Evolutionary conservation across 2,329 filamentous ascomycete species (phyloP).

Genomic region (Colletotrichum sansevieriae): DNA sequence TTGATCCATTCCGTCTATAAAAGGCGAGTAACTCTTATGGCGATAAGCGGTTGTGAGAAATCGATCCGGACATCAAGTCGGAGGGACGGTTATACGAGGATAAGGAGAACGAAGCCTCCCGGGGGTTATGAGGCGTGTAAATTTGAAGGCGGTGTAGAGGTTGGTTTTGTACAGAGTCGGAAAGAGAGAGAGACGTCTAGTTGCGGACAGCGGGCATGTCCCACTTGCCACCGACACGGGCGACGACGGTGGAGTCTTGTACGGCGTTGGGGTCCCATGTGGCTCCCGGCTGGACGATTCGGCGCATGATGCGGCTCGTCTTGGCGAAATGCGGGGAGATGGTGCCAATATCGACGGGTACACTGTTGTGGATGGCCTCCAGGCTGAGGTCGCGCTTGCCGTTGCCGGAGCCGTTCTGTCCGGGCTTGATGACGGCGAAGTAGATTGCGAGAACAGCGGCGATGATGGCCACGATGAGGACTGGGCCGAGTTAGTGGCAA

Average conservation of each 20-base stretch:
- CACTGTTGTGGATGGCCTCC: constrained; percentile 41
- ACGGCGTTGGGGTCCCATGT: constrained; percentile 24
- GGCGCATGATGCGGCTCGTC: constrained; percentile 37
- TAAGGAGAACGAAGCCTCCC: constrained; percentile 1
- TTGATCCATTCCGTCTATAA: constrained; percentile 40
- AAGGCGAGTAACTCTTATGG: constrained; percentile 22
- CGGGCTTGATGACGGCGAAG: constrained; percentile 55
- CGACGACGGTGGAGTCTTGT: constrained; percentile 6
- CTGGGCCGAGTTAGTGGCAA: constrained; percentile 48
- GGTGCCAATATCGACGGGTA: constrained; percentile 41
- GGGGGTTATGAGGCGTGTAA: background rate
- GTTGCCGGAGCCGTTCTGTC: constrained; percentile 36
- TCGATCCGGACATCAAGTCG: constrained; percentile 40
- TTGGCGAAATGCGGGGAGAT: constrained; percentile 20
- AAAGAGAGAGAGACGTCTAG: constrained; percentile 5
- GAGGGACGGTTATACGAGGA: constrained; percentile 22
- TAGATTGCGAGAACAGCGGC: constrained; percentile 65
- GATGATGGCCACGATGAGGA: constrained; percentile 66
- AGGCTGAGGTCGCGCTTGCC: constrained; percentile 49
- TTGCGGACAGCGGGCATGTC: constrained; percentile 36
- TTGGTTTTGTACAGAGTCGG: constrained; percentile 35
- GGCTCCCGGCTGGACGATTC: constrained; percentile 30
- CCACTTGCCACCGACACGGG: constrained; percentile 32
- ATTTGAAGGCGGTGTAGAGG: constrained; percentile 19
- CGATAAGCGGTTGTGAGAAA: constrained; percentile 33